Conservation (phyloP, 805 yeast genomes). For the Yarrowia sp. region DNA sequence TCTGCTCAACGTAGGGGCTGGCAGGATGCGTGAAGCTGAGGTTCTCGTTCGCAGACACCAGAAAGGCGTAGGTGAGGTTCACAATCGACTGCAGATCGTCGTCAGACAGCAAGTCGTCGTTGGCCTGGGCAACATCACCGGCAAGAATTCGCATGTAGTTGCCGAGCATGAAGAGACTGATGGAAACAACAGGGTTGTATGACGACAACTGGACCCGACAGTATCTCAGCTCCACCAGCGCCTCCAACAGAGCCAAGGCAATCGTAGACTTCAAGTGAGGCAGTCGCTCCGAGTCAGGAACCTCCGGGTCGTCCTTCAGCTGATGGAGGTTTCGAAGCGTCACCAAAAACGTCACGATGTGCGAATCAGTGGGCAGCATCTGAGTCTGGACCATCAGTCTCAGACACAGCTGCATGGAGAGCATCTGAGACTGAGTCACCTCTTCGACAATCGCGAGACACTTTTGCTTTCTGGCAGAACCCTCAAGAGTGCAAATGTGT, state of each 20-base stretch:
- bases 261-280: neutral
- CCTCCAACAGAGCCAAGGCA: neutral
- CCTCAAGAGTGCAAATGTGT: neutral
- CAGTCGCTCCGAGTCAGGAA: neutral
- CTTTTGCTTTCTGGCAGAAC: neutral
- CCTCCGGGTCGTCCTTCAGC: neutral
- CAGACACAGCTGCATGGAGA: neutral
- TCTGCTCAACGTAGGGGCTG: neutral
- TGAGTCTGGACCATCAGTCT: neutral
- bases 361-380: neutral
- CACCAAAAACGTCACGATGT: neutral
- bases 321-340: neutral
- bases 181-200: conserved; percentile 8
- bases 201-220: neutral
- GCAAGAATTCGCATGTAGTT: neutral
- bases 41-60: neutral
- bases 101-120: neutral
- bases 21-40: conserved; percentile 8
- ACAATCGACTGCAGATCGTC: neutral
- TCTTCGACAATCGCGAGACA: neutral
- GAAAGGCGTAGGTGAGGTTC: neutral
- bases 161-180: neutral
- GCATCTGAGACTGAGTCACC: neutral
- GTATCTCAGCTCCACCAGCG: neutral
- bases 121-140: neutral